Base-by-base conservation (phyloP, 2,329 filamentous ascomycete species). In the Dryadomyces quercivorus region DNA sequence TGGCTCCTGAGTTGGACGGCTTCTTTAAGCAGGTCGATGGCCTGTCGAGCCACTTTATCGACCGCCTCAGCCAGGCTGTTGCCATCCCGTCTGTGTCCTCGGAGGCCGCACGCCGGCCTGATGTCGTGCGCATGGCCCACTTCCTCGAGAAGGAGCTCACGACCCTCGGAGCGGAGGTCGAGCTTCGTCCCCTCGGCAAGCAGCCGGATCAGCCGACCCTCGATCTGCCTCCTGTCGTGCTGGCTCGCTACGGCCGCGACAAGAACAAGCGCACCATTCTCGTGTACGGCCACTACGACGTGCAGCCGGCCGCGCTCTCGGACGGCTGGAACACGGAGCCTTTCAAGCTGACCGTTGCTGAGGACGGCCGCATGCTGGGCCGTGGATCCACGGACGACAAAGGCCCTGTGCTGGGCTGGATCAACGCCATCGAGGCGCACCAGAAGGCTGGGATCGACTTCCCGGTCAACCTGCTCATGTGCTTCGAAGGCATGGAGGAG, bases 401-500 rank as follows among this genome's bases (percentile, higher is more conserved):
- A 77, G 93, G 93, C 1, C 93, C 93, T 18, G 92, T 98, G 26
- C 76, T 98, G 55, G 93, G 93, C 63, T 98, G 93, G 93, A 71
- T 98, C 62, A 98, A 98, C 68, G 91, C 91, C 61, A 97, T 98
- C 61, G 91, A 98, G 73, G 91, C 93, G 45, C 93, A 98, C 75
- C 85, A 95, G 71, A 93, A 94, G 76, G 90, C 91, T 40, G 88
- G 88, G 55, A 76, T 97, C 48, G 92, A 96, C 52, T 89, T 98
- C 68, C 93, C 93, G 9, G 93, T 98, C 66, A 98, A 98, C 74
- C 78, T 98, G 61, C 81, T 98, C 60, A 97, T 96, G 88, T 98
- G 93, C 77, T 97, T 98, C 63, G 93, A 98, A 77, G 93, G 93
- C 50, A 98, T 98, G 93, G 93, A 98, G 74, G 93, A 98, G 75